These are phyloP conservation scores for Russula earlei DNA, from an alignment of 768 basidiomycete species.

Conservation along the genomic window DNA sequence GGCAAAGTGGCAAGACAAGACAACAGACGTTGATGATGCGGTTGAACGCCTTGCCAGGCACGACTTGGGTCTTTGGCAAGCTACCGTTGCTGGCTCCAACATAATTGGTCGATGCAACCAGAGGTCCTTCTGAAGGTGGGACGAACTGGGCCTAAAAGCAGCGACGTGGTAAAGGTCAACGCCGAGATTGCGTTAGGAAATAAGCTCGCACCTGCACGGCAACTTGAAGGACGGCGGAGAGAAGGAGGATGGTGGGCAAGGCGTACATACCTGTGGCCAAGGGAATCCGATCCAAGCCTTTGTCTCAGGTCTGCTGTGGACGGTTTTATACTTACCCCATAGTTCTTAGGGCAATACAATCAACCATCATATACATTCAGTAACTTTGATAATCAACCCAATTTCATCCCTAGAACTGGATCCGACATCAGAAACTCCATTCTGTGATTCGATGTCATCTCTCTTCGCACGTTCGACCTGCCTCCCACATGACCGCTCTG, in stretches of 20 bases:
- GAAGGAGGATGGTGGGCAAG: neutral
- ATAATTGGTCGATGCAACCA: constrained; percentile 30
- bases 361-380: no score
- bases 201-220: neutral
- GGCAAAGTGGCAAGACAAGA: neutral
- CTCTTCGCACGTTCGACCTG: no score
- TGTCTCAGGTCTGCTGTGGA: no score
- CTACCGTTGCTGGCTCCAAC: constrained; percentile 35
- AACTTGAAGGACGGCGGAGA: constrained; percentile 2
- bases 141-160: constrained; percentile 24
- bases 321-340: no score
- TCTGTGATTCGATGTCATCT: no score
- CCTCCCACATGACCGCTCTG: no score
- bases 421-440: no score
- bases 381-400: no score
- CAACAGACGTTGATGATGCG: constrained; percentile 32
- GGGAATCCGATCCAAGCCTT: no score
- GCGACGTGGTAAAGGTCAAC: constrained; percentile 3
- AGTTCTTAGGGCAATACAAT: no score
- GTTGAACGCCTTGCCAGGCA: constrained; percentile 37
- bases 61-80: constrained; percentile 30
- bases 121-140: constrained; percentile 25
- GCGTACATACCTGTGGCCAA: no score
- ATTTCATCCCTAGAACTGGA: no score
- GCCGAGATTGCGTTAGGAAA: neutral